Percentiles rank a stretch among this genome's conserved stretches.
Conservation (phyloP, 306 rosid genomes). For the Acacia melanoxylon region DNA sequence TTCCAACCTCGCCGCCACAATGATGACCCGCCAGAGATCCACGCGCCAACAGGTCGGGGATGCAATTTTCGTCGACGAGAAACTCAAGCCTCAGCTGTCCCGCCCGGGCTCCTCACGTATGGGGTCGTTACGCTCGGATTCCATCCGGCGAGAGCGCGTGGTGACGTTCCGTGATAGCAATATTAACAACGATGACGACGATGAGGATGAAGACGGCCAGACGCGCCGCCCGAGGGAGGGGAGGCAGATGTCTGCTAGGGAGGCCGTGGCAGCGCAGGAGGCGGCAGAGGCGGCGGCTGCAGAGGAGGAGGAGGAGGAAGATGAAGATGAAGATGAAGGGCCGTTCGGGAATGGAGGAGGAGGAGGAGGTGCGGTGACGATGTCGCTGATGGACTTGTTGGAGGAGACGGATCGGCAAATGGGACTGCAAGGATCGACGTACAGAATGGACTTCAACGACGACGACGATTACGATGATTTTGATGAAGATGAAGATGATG, state of each 20-base stretch:
- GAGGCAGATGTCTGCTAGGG: constrained; percentile 45
- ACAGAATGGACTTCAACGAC: constrained; percentile 30
- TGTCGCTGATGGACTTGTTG: constrained; percentile 88
- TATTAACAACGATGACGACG: not conserved
- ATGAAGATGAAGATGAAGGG: not conserved
- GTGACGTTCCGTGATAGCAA: constrained; percentile 21
- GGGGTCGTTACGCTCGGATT: constrained; percentile 1
- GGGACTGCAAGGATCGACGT: constrained; percentile 66
- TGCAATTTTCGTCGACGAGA: not conserved
- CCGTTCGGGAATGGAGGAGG: not conserved
- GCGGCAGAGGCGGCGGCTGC: constrained; percentile 41
- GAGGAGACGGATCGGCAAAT: constrained; percentile 75
- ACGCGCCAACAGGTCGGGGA: constrained; percentile 15
- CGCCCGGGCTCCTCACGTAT: constrained; percentile 39
- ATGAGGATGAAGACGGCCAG: not conserved
- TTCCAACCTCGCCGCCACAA: not conserved
- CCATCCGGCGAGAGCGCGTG: constrained; percentile 33
- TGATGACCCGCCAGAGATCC: constrained; percentile 33
- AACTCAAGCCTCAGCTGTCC: constrained; percentile 37
- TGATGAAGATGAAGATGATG: constrained; percentile 27
- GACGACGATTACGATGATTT: constrained; percentile 8
- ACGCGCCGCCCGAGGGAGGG: not conserved
- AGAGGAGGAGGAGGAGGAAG: not conserved
- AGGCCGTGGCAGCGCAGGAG: constrained; percentile 49
- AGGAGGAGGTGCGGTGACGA: constrained; percentile 31